Evolutionary conservation across 2,329 filamentous ascomycete species (phyloP), one percentile per base, ranked within the genome.

Genomic region (Bipolaris gigantea): DNA sequence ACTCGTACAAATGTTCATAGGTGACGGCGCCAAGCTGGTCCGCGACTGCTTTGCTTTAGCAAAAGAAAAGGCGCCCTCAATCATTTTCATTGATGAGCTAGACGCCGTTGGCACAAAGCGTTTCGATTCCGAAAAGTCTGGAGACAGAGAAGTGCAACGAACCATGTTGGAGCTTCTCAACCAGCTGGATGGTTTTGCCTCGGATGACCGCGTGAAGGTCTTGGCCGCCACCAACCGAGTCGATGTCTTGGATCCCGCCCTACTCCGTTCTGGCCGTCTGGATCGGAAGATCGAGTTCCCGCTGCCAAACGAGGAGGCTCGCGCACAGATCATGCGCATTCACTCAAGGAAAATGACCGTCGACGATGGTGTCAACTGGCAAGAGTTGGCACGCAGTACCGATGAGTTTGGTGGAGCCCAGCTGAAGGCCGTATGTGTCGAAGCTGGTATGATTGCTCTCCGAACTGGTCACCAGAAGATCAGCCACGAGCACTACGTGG

Each of bases 61-160:
- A 49, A 99, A 99, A 76, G 94, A 99, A 78, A 99, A 99, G 82
- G 94, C 94, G 0, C 95, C 94, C 0, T 92, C 94, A 54, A 99
- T 99, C 76, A 99, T 99, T 76, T 99, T 99, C 82, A 99, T 99
- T 73, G 94, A 99, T 73, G 94, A 99, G 76, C 97, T 99, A 66
- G 94, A 99, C 73, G 94, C 94, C 60, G 97, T 99, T 69, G 94
- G 94, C 57, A 99, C 94, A 36, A 99, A 99, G 81, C 93, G 94
- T 72, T 99, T 99, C 80, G 94, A 99, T 76, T 96, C 90, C 64
- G 92, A 97, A 74, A 99, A 97, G 83, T 94, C 89, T 56, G 94
- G 94, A 78, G 94, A 99, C 75, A 85, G 94, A 75, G 94, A 99
- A 79, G 94, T 99, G 39, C 94, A 99, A 79, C 86, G 94, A 75